phyloP scores from a whole-genome alignment of 108 stramenopile genomes.

The Cyclotella cryptica region DNA sequence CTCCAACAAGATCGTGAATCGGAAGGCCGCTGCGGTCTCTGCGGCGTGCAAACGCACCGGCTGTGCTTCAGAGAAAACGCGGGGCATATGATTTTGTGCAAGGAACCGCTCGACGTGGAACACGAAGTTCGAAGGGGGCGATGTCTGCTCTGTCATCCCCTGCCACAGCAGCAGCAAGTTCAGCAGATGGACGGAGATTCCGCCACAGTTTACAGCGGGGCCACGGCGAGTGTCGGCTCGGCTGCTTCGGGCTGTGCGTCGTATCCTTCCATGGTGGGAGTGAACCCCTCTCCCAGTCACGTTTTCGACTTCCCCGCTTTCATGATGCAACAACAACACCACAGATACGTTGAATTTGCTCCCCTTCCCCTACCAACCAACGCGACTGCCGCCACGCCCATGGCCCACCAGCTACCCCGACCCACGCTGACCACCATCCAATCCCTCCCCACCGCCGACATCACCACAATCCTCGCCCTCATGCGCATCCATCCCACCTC shows the following conservation, averaged over 20 bases:
- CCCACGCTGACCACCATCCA: neutral
- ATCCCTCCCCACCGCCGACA: conserved; percentile 1
- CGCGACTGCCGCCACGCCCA: neutral
- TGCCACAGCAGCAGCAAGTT: neutral
- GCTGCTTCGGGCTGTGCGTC: neutral
- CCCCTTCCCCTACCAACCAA: neutral
- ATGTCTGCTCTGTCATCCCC: conserved; percentile 2
- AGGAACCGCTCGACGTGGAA: neutral
- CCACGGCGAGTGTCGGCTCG: neutral
- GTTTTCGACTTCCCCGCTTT: neutral
- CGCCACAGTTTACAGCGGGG: too few relatives aligned
- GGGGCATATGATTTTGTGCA: neutral
- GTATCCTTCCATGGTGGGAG: neutral
- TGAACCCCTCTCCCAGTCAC: neutral
- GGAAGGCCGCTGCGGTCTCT: neutral
- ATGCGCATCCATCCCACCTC: neutral
- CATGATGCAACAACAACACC: neutral
- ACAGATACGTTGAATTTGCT: neutral
- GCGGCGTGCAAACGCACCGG: neutral
- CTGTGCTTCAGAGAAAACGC: neutral
- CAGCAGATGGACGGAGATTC: too few relatives aligned
- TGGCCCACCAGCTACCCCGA: neutral
- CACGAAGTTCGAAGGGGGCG: neutral
- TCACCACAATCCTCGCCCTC: neutral
- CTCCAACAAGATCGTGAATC: conserved; percentile 5